These are phyloP conservation scores for Coix lacrymajobi DNA, from an alignment of 176 grass and related monocot species.

Conservation along the genomic window DNA sequence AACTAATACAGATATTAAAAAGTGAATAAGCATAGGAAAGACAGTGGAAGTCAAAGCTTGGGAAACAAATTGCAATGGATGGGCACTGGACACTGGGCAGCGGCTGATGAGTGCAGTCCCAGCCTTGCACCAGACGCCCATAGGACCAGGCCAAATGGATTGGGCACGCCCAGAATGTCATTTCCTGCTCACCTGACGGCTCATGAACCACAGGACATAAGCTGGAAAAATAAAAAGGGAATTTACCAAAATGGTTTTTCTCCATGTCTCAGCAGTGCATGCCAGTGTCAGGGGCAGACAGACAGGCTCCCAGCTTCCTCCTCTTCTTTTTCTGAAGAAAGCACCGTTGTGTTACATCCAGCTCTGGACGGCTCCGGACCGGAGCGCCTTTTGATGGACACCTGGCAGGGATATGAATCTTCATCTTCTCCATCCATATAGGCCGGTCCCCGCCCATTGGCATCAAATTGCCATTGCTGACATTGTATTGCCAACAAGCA, in stretches of 20 bases:
- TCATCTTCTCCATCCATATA: neutral
- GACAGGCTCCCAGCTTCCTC: neutral
- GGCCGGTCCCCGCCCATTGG: neutral
- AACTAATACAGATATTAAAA: neutral
- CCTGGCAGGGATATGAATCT: neutral
- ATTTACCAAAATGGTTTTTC: neutral
- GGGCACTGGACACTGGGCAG: neutral
- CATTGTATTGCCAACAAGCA: neutral
- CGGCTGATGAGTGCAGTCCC: neutral
- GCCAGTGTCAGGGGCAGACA: neutral
- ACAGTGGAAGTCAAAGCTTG: neutral
- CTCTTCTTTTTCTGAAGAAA: constrained; percentile 10
- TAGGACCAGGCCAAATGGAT: neutral
- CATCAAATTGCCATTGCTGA: neutral
- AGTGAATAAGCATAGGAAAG: neutral
- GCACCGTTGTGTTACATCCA: constrained; percentile 11
- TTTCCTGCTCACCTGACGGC: neutral
- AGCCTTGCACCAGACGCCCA: neutral
- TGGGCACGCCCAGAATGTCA: no score
- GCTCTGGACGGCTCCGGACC: neutral
- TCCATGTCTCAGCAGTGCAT: neutral
- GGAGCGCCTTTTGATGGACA: neutral
- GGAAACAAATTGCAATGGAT: neutral
- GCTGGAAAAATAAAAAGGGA: neutral
- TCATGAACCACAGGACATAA: constrained; percentile 15